These are phyloP conservation scores for Beauveria rudraprayagi DNA, from an alignment of 2,329 filamentous ascomycete species.

Conservation along the genomic window DNA sequence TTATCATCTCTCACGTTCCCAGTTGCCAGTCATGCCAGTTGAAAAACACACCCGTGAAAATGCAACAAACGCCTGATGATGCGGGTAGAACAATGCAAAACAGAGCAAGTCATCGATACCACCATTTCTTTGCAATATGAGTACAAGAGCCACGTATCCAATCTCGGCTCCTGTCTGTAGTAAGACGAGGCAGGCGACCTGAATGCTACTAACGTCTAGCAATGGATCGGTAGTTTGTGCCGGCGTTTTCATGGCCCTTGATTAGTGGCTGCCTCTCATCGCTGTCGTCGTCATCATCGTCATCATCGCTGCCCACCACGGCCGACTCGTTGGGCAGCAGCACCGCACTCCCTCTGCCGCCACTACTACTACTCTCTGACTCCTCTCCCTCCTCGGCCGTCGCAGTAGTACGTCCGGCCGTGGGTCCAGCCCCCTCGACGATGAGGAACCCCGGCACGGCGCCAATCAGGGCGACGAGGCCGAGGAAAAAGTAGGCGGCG, in stretches of 20 bases:
- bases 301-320: slow-evolving; percentile 14
- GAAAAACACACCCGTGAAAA: neutral
- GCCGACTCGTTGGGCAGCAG: slow-evolving; percentile 19
- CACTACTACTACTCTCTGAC: slow-evolving; percentile 25
- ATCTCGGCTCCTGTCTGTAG: neutral
- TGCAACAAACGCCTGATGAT: neutral
- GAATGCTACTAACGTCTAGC: neutral
- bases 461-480: slow-evolving; percentile 53
- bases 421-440: slow-evolving; percentile 64
- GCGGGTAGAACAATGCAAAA: neutral
- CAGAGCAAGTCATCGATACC: neutral
- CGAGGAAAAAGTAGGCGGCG: slow-evolving; percentile 74
- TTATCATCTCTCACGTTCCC: neutral
- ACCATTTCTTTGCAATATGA: neutral
- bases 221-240: neutral
- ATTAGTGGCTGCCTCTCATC: slow-evolving; percentile 16
- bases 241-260: neutral
- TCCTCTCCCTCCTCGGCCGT: slow-evolving; percentile 22
- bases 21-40: too few relatives aligned
- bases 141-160: neutral
- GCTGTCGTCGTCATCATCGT: neutral
- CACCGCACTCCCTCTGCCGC: slow-evolving; percentile 14
- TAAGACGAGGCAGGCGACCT: neutral
- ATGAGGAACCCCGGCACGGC: slow-evolving; percentile 67
- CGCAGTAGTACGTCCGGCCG: slow-evolving; percentile 15